Evolutionary conservation across 177 flowering plant species (phyloP).

Genomic region (Telopea speciosissima): DNA sequence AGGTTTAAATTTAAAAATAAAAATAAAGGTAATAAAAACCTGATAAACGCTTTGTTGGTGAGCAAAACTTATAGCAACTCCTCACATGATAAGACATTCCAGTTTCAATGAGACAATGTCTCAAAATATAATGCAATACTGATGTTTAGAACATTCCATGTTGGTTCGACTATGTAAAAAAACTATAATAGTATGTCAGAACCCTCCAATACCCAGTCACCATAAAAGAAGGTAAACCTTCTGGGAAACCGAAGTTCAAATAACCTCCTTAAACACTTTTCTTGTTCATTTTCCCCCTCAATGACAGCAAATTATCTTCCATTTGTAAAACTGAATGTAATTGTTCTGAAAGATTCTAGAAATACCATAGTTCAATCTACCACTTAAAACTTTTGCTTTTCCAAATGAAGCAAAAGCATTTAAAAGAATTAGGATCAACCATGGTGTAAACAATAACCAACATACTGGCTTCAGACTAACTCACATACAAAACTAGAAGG

Average conservation of each 20-base stretch:
- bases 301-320: background rate
- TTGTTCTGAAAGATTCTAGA: background rate
- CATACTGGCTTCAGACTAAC: background rate
- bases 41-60: background rate
- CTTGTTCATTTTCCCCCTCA: background rate
- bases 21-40: too few species aligned
- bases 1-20: too few species aligned
- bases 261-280: background rate
- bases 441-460: background rate
- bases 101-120: background rate
- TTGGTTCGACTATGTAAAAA: background rate
- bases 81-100: background rate
- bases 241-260: background rate
- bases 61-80: background rate
- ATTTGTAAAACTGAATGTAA: background rate
- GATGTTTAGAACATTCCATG: background rate
- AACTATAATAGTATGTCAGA: background rate
- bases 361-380: background rate
- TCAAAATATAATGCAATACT: background rate
- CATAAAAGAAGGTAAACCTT: background rate
- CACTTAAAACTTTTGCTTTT: background rate
- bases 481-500: slow-evolving; percentile 1
- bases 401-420: slow-evolving; percentile 1
- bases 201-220: background rate
- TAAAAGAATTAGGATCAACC: background rate